Percentiles rank a stretch among this genome's conserved stretches.
Conservation (phyloP, 2,329 filamentous ascomycete genomes). For the Corynespora cassiicola region DNA sequence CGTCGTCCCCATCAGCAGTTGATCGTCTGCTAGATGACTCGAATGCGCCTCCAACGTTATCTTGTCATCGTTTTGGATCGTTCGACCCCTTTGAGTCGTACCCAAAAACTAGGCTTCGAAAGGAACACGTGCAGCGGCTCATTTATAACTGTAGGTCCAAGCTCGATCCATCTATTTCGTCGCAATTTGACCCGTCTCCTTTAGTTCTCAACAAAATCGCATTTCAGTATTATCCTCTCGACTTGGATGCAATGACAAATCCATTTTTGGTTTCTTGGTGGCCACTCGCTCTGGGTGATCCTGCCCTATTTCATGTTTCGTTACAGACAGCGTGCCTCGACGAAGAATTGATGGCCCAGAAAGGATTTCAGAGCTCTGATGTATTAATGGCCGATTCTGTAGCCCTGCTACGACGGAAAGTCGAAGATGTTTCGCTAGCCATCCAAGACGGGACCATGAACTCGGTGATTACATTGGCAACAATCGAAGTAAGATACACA, state of each 20-base stretch:
- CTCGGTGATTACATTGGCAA: slow-evolving; percentile 63
- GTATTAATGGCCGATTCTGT: slow-evolving; percentile 65
- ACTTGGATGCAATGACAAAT: slow-evolving; percentile 60
- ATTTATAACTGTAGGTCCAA: slow-evolving; percentile 60
- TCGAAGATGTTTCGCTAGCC: slow-evolving; percentile 55
- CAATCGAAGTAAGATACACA: slow-evolving; percentile 58
- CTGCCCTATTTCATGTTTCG: slow-evolving; percentile 65
- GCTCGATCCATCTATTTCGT: too few relatives aligned
- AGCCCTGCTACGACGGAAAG: slow-evolving; percentile 57
- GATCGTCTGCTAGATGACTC: slow-evolving; percentile 8
- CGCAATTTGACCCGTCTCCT: too few relatives aligned
- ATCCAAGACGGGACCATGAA: slow-evolving; percentile 64
- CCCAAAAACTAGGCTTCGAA: slow-evolving; percentile 59
- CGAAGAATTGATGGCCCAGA: slow-evolving; percentile 59
- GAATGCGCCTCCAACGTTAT: slow-evolving; percentile 17
- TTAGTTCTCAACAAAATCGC: slow-evolving; percentile 64
- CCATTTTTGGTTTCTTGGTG: slow-evolving; percentile 67
- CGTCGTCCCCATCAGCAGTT: slow-evolving; percentile 1
- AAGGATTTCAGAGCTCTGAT: slow-evolving; percentile 61
- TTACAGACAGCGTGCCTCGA: slow-evolving; percentile 66
- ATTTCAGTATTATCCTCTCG: slow-evolving; percentile 66
- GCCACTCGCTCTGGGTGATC: slow-evolving; percentile 63
- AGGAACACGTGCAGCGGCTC: slow-evolving; percentile 60
- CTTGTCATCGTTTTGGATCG: slow-evolving; percentile 35
- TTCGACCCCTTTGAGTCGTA: slow-evolving; percentile 66